Base-by-base conservation (phyloP, 2,329 filamentous ascomycete species). In the Exophiala alcalophila region DNA sequence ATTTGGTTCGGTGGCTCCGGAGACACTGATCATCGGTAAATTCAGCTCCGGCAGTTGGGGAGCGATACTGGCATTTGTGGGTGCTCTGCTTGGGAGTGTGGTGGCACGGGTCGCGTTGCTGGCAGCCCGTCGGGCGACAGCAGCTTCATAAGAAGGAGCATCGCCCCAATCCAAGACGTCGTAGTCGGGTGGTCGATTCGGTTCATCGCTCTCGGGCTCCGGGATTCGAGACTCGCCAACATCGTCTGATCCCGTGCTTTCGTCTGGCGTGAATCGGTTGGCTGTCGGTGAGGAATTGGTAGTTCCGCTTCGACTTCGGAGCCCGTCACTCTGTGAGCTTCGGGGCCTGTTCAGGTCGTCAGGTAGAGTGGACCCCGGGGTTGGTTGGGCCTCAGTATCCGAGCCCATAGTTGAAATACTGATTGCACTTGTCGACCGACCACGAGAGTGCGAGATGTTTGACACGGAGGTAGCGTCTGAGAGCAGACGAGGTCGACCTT, bases 151-250 rank as follows among this genome's bases (percentile, higher is more conserved):
- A 1, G 65, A 59, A 8, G 67, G 67, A 7, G 65, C 67, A 15
- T 69, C 65, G 21, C 66, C 67, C 65, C 66, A 68, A 11, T 55
- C 49, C 18, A 67, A 47, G 18, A 63, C 52, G 2, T 69, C 66
- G 35, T 70, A 70, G 2, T 67, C 61, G 3, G 67, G 67, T 26
- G 67, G 67, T 4, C 30, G 48, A 26, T 31, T 43, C 6, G 19
- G 36, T 11, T 36, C 42, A 19, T 40, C 41, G 5, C 40, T 3
- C 8, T 46, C 43, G 12, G 37, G 28, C 2, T 61, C 62, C 5
- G 65, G 65, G 12, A 59, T 58, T 2, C 57, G 53, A n/a, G 55
- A 50, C n/a, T 61, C 65, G 8, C 67, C 58, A 44, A 69, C 64
- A 9, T 57, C 59, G 16, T 66, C 66, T 1, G 39, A 29, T 44